phyloP scores from a whole-genome alignment of 2,329 filamentous ascomycete species.

The Calonectria honghensis region DNA sequence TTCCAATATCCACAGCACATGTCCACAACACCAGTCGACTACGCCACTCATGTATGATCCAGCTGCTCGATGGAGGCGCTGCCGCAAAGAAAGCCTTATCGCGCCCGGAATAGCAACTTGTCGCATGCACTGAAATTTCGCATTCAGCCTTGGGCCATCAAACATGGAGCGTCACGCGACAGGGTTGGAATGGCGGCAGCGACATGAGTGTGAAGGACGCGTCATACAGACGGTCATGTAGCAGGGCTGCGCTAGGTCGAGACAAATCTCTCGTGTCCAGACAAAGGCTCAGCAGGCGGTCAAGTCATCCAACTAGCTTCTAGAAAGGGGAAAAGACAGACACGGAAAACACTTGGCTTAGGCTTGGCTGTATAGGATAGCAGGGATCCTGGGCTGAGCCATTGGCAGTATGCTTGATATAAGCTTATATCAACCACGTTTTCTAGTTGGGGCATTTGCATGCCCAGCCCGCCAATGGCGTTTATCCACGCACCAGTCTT shows the following conservation, averaged over 20 bases:
- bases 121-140: constrained; percentile 41
- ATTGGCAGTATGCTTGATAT: neutral
- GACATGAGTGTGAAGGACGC: neutral
- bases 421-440: constrained; percentile 20
- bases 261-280: constrained; percentile 13
- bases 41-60: neutral
- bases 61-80: constrained; percentile 33
- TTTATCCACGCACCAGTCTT: neutral
- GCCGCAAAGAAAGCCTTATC: constrained; percentile 13
- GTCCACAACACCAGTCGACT: too few species aligned
- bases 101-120: constrained; percentile 49
- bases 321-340: neutral
- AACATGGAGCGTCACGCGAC: constrained; percentile 6
- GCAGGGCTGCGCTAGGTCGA: neutral
- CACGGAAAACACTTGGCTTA: neutral
- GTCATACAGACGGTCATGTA: neutral
- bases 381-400: neutral
- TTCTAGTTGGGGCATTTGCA: neutral
- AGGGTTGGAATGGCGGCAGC: constrained; percentile 7
- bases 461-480: neutral
- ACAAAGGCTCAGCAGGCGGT: constrained; percentile 4
- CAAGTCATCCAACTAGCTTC: constrained; percentile 6
- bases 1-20: too few species aligned
- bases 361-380: too few species aligned
- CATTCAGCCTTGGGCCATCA: constrained; percentile 1